Base-by-base conservation (phyloP, 2,329 filamentous ascomycete genomes). In the Colletotrichum sojae region DNA sequence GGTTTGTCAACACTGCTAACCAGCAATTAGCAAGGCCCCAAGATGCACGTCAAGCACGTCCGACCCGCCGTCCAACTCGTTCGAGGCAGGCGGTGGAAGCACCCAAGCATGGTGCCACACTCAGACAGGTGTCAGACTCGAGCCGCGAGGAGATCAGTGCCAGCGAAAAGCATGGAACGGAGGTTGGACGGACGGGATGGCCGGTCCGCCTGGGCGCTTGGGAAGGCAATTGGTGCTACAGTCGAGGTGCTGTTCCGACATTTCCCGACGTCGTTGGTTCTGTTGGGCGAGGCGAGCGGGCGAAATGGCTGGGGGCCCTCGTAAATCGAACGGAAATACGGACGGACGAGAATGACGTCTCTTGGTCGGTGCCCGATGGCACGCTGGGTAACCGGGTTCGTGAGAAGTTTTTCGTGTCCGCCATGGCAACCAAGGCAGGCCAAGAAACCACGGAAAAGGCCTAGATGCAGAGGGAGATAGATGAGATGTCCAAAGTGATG, bases 281-380 rank as follows among this genome's bases (percentile, higher is more conserved):
- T 60, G 46, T 52, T 60, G 65, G 54, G 20, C 45, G 60, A 67
- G 52, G 65, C 65, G 54, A 55, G 66, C 39, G 27, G 62, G 46
- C 3, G 16, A 8, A 18, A 18, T 46, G 22, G 22, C 22, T 25
- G 22, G 22, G 22, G 22, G 22, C 22, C 36, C 55, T 69, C 61
- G 61, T 69, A 69, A 52, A 69, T 69, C 62, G 66, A 69, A 69
- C 61, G 66, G 66, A 69, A 56, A 60, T 56, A 69, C 65, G 65
- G 45, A 20, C 53, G 53, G 40, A 62, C 59, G 49, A 54, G 59
- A 22, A 56, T 63, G 45, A 67, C 53, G 59, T 63, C 39, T n/a
- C 12, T n/a, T n/a, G 6, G 36, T 6, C 49, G 15, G 9, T 10
- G 43, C n/a, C 36, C n/a, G 16, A 53, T 15, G 18, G 22, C 16